These are phyloP conservation scores for Metschnikowia koreensis DNA, from an alignment of 805 yeast species.

Conservation along the genomic window DNA sequence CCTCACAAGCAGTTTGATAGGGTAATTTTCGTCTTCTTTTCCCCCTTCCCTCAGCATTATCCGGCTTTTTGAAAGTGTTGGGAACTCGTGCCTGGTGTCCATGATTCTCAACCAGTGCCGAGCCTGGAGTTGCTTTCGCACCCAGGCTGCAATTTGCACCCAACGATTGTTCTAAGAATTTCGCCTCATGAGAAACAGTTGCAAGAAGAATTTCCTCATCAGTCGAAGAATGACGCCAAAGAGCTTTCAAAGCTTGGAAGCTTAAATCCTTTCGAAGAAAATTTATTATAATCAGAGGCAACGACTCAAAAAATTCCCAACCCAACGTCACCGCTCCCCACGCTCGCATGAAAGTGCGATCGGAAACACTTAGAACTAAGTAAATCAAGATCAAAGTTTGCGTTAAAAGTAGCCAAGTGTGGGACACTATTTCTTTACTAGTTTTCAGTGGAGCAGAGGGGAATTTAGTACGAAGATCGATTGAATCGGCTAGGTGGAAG, in stretches of 20 bases:
- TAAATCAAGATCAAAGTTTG: constrained; percentile 2
- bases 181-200: background rate
- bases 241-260: background rate
- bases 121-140: background rate
- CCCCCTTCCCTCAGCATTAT: background rate
- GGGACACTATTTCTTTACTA: background rate
- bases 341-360: background rate
- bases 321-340: background rate
- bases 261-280: background rate
- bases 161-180: background rate
- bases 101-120: background rate
- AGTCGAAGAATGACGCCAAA: background rate
- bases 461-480: background rate
- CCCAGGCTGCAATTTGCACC: constrained; percentile 1
- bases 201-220: background rate
- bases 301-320: background rate
- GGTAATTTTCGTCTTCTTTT: background rate
- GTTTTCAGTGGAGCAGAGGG: background rate
- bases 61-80: background rate
- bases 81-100: background rate
- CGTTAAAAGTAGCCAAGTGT: background rate
- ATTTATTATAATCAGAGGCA: too few relatives aligned
- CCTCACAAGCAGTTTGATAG: constrained; percentile 2
- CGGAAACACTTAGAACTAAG: constrained; percentile 2
- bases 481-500: constrained; percentile 9